Evolutionary conservation across 2,329 filamentous ascomycete genomes (phyloP).

Genomic region (Trichoderma atrobrunneum): DNA sequence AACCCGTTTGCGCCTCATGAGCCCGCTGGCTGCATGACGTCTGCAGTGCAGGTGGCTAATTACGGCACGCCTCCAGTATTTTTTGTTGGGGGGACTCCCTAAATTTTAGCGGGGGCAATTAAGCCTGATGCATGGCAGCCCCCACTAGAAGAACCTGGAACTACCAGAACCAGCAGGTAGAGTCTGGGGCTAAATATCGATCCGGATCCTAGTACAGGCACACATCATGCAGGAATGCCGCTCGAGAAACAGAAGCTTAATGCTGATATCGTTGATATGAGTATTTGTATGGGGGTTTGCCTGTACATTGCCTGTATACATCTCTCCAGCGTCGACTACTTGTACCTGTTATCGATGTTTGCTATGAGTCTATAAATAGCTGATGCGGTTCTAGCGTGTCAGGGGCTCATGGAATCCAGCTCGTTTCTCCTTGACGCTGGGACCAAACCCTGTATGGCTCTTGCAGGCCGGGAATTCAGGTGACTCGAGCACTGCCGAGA

Average conservation of each 20-base stretch:
- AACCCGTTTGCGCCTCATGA: neutral
- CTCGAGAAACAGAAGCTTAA: neutral
- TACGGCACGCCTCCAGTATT: neutral
- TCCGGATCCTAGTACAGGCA: neutral
- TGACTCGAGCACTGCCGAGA: neutral
- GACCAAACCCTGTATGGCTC: neutral
- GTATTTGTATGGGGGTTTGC: neutral
- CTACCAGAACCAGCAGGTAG: neutral
- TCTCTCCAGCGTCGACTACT: neutral
- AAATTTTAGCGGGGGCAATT: slow-evolving; percentile 4
- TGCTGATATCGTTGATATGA: neutral
- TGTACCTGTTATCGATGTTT: neutral
- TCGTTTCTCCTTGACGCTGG: neutral
- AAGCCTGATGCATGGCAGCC: slow-evolving; percentile 4
- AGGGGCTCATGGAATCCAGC: neutral
- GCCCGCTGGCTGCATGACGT: slow-evolving; percentile 27
- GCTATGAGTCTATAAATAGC: neutral
- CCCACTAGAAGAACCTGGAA: neutral
- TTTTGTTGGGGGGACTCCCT: slow-evolving; percentile 16
- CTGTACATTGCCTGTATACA: neutral
- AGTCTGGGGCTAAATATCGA: neutral
- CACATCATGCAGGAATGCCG: neutral
- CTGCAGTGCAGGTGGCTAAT: slow-evolving; percentile 21
- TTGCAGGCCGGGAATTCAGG: neutral
- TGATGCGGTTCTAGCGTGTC: neutral